Evolutionary conservation across 2,329 filamentous ascomycete species (phyloP), one percentile per base, ranked within the genome.

Genomic region (Colletotrichum magnum): DNA sequence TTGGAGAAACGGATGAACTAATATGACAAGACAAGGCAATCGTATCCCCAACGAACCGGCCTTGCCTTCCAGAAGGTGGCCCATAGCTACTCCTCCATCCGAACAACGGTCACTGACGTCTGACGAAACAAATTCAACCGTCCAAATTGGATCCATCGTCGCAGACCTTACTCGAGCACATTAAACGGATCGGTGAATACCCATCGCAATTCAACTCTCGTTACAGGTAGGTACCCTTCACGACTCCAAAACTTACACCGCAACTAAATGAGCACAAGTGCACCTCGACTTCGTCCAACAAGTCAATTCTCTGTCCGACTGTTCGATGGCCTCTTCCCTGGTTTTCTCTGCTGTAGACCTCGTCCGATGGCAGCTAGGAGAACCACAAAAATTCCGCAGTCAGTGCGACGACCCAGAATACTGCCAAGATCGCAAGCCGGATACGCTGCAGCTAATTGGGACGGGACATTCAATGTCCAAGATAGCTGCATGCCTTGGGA

Each of bases 1-100:
- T 64, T 32, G 18, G 18, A 48, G 28, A 64, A 54, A 65, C 48
- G 12, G 61, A 69, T 54, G 66, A 59, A 65, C 61, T 41, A 50
- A 24, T 59, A 48, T 18, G 18, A 18, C 26, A 24, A 50, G 28
- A 48, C 36, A 47, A 13, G 28, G 39, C 32, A 16, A 53, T 26
- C 21, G n/a, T 24, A 13, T 41, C n/a, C 47, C n/a, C 16, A 18
- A 50, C 12, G 5, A 21, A 21, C 16, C 21, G 7, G 4, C 45
- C 13, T 47, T 47, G 16, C 10, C 45, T 16, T 47, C 32, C 47
- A 52, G 16, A 43, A 7, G 21, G 6, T 12, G 9, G 13, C 9
- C 13, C 10, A n/a, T 26, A 9, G 43, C 16, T 21, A 39, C 50
- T 24, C 32, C 54, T 54, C 41, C 66, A 43, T 68, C 66, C 47